Percentiles rank a stretch among this genome's conserved stretches.
Conservation (phyloP, 306 rosid genomes). For the Herpetospermum pedunculosum region DNA sequence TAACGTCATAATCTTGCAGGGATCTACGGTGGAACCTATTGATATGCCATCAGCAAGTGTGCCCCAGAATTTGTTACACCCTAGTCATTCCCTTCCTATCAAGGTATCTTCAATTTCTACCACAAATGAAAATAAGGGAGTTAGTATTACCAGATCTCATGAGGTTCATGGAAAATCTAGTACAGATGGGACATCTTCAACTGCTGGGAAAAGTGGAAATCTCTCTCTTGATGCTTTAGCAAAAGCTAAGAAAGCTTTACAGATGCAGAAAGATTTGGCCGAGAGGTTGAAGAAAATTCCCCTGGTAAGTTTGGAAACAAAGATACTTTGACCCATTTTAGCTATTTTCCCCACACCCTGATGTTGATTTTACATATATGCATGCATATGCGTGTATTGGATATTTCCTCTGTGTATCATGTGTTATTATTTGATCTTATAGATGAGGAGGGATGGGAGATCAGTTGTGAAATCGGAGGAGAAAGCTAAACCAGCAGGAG, state of each 20-base stretch:
- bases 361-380: not conserved
- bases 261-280: conserved; percentile 59
- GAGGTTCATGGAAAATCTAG: conserved; percentile 99
- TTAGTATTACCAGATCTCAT: conserved; percentile 98
- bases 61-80: conserved; percentile 45
- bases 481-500: conserved; percentile 23
- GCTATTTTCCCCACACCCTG: not conserved
- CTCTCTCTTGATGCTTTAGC: conserved; percentile 72
- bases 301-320: conserved; percentile 31
- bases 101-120: conserved; percentile 98
- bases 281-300: conserved; percentile 73
- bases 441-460: conserved; percentile 58
- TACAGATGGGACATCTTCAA: conserved; percentile 98
- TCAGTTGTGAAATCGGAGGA: conserved; percentile 27
- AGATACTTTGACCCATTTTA: not conserved
- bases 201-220: conserved; percentile 85
- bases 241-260: conserved; percentile 78
- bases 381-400: not conserved
- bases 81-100: conserved; percentile 49
- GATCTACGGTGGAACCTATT: conserved; percentile 36
- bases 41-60: conserved; percentile 39
- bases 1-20: conserved; percentile 34
- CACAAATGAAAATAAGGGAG: conserved; percentile 99
- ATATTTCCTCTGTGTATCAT: conserved; percentile 5
- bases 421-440: conserved; percentile 18